These are phyloP conservation scores for Staphylotrichum longicolle DNA, from an alignment of 495 filamentous ascomycete species.

Conservation along the genomic window DNA sequence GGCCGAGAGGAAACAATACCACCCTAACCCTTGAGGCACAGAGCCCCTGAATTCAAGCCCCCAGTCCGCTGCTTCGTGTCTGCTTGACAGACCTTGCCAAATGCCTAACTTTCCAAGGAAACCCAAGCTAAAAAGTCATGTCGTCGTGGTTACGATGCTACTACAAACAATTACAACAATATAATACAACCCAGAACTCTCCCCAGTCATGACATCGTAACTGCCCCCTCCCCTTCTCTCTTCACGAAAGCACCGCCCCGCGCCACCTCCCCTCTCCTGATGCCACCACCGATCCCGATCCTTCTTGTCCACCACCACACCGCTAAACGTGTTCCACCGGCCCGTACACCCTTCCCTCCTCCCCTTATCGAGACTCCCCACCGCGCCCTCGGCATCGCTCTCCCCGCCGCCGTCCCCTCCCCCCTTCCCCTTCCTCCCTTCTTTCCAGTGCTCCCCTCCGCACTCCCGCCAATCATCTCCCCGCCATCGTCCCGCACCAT, in stretches of 20 bases:
- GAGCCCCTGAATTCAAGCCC: not conserved
- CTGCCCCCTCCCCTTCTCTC: not conserved
- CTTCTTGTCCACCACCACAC: conserved; percentile 43
- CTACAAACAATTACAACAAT: conserved; percentile 1
- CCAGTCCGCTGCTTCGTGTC: not conserved
- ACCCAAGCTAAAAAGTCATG: not conserved
- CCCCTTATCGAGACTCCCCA: conserved; percentile 5
- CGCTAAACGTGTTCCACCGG: conserved; percentile 51
- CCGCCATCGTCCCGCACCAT: conserved; percentile 46
- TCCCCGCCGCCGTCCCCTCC: conserved; percentile 24
- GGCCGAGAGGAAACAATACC: not conserved
- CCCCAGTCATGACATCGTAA: conserved; percentile 13
- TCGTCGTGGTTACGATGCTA: conserved; percentile 9
- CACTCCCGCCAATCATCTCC: conserved; percentile 29
- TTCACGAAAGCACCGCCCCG: conserved; percentile 35
- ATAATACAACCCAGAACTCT: not conserved
- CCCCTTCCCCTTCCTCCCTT: conserved; percentile 17
- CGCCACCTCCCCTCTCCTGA: conserved; percentile 48
- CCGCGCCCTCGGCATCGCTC: conserved; percentile 25
- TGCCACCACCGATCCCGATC: conserved; percentile 51
- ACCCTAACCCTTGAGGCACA: conserved; percentile 12
- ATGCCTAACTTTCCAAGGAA: not conserved
- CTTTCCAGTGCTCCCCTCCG: conserved; percentile 3
- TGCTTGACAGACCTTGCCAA: not conserved
- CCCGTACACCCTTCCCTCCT: conserved; percentile 52